These are phyloP conservation scores for Penicillium macrosclerotiorum DNA, from an alignment of 495 filamentous ascomycete species.

Conservation along the genomic window DNA sequence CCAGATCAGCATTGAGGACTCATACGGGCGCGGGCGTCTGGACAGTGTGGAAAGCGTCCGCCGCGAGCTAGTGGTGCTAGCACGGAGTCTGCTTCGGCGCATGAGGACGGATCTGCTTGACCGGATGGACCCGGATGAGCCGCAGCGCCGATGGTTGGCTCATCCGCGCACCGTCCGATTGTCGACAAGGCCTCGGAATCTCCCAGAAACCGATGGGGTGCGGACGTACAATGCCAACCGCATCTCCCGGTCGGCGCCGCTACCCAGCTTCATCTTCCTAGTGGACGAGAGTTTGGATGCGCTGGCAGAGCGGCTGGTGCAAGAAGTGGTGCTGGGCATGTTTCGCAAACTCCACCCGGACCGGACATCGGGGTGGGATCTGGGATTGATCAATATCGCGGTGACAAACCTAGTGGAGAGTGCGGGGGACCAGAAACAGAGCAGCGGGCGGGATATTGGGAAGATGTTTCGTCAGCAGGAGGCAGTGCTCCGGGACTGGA, in stretches of 20 bases:
- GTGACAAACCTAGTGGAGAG: slow-evolving; percentile 79
- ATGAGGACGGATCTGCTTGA: slow-evolving; percentile 76
- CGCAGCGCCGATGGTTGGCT: slow-evolving; percentile 57
- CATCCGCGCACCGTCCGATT: slow-evolving; percentile 71
- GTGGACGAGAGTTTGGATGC: slow-evolving; percentile 54
- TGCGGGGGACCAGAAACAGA: slow-evolving; percentile 49
- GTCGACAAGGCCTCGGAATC: slow-evolving; percentile 66
- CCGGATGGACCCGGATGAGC: slow-evolving; percentile 34
- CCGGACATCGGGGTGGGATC: slow-evolving; percentile 68
- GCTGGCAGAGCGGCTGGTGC: slow-evolving; percentile 65
- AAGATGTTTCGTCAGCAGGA: slow-evolving; percentile 71
- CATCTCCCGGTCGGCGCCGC: slow-evolving; percentile 63
- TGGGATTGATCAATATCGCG: slow-evolving; percentile 81
- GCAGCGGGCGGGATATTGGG: slow-evolving; percentile 57
- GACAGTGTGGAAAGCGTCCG: slow-evolving; percentile 57
- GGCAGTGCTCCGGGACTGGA: slow-evolving; percentile 62
- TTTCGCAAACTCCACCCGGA: slow-evolving; percentile 73
- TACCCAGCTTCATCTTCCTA: slow-evolving; percentile 69
- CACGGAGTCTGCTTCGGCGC: slow-evolving; percentile 68
- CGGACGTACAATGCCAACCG: slow-evolving; percentile 53
- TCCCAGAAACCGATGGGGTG: slow-evolving; percentile 50
- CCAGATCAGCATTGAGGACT: slow-evolving; percentile 94
- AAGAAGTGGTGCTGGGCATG: slow-evolving; percentile 62
- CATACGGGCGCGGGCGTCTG: slow-evolving; percentile 67
- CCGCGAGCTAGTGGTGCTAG: slow-evolving; percentile 62